Evolutionary conservation across 768 basidiomycete genomes (phyloP), one percentile per base, ranked within the genome.

Genomic region (Trametes cinnabarina): DNA sequence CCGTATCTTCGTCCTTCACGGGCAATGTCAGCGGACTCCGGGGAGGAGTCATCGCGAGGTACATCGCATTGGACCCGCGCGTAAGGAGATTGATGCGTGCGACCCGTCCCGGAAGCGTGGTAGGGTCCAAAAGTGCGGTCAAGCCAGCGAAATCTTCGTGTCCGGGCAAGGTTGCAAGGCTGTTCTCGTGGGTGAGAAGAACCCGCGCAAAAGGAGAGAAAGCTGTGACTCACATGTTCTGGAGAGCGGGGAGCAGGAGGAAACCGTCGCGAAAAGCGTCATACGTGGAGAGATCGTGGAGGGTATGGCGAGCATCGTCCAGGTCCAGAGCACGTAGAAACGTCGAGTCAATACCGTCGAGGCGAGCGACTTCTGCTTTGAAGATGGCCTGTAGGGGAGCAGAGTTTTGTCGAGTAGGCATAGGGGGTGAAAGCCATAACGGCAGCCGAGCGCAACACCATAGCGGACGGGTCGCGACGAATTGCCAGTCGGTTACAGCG

Each of bases 261-360:
- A 73, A 74, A 26, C 71, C 72, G 44, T 74, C 71, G 10, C 60
- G 64, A 57, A 73, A 69, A 2, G 72, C 68, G 51, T 74, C 68
- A 61, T 72, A 73, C 20, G 66, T 64, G 1, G 68, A 69, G 14
- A 73, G 63, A 37, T 74, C 71, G 48, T 72, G 67, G 20, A 74
- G 65, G 10, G 69, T 63, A n/a, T 63, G 62, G 23, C 72, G 66
- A 6, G 71, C 67, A 40, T 69, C 69, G 2, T 71, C 71, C 19
- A 63, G 46, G 39, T 73, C 68, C 11, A 73, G 46, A 0, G 66
- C 65, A 12, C 66, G 65, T 17, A 67, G 51, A 60, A 73, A 72
- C 14, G 63, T 41, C 12, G 30, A 7, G 30, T 32, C 30, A 32
- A 32, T 42, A 20, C 20, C 19, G 41, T 3, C 68, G 22, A 63